Evolutionary conservation across 768 basidiomycete genomes (phyloP), one percentile per base, ranked within the genome.

Genomic region (Suillus variegatus): DNA sequence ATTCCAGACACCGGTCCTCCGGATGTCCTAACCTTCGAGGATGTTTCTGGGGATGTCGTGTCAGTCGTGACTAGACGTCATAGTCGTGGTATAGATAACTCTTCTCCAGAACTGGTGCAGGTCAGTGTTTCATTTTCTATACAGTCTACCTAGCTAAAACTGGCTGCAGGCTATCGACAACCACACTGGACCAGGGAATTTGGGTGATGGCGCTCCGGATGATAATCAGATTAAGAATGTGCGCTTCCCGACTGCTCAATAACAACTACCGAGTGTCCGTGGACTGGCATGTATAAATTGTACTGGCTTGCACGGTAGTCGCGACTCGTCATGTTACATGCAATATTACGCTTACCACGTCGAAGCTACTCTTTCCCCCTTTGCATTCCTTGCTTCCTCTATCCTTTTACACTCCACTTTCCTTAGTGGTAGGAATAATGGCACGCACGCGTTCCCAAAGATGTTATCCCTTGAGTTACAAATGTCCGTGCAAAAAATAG

Each of bases 201-300:
- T 40, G 38, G 9, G 51, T 16, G 35, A 6, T 44, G n/a, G 14
- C 3, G 8, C 20, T 8, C 14, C 52, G 32, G 6, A 36, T 13
- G 47, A 43, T 7, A 41, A 28, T 14, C 67, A 47, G 18, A 51
- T 66, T 28, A 76, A 70, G 70, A 58, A 72, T 25, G 75, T 76
- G 43, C 77, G 70, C 66, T 80, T 82, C 73, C 77, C 79, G 63
- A 62, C 72, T 0, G 38, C 65, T 58, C 74, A 82, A 79, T 80
- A 74, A 79, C 79, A 75, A 65, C 66, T 61, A 71, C 65, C 57
- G 10, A 20, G 13, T 10, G 65, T 69, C 68, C 64, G 4, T 7
- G 63, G 55, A 66, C 51, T 62, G n/a, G 54, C 22, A 60, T 66
- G 20, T 47, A 60, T 20, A 28, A 18, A 58, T 5, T 3, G 43